Conservation (phyloP, 768 basidiomycete species). For the Leccinum pellstonianum region DNA sequence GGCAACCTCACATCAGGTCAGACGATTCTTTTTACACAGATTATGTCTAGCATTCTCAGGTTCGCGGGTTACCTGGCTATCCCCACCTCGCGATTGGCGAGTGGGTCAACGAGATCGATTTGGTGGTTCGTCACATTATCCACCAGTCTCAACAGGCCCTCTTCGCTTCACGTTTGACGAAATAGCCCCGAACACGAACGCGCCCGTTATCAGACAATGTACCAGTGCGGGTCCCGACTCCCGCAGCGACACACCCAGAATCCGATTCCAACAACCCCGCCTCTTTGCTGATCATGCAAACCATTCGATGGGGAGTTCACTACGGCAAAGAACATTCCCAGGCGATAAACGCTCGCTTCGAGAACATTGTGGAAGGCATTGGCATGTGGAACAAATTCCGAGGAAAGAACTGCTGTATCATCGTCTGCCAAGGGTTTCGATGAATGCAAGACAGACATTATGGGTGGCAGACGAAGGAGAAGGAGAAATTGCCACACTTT, state of each 20-base stretch:
- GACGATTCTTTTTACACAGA: background rate
- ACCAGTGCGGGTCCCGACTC: constrained; percentile 1
- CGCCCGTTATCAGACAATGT: constrained; percentile 66
- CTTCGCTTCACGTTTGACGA: no score
- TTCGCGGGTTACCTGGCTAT: constrained; percentile 40
- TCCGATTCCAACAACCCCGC: no score
- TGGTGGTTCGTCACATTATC: constrained; percentile 39
- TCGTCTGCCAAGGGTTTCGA: constrained; percentile 65
- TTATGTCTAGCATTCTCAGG: constrained; percentile 25
- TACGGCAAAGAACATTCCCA: constrained; percentile 53
- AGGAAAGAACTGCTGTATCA: constrained; percentile 77
- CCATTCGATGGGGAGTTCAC: no score
- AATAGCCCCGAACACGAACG: constrained; percentile 41
- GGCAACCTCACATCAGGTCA: background rate
- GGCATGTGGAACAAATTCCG: constrained; percentile 88
- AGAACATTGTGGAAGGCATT: constrained; percentile 69
- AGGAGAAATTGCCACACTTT: constrained; percentile 17
- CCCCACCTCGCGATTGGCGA: constrained; percentile 45
- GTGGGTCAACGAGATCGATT: constrained; percentile 61
- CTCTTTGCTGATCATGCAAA: no score
- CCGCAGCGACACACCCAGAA: no score
- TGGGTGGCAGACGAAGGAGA: constrained; percentile 89
- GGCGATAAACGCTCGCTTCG: constrained; percentile 89
- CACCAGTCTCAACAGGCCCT: background rate
- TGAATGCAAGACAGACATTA: constrained; percentile 61